phyloP scores from a whole-genome alignment of 2,329 filamentous ascomycete species.

The Cercospora janseana region DNA sequence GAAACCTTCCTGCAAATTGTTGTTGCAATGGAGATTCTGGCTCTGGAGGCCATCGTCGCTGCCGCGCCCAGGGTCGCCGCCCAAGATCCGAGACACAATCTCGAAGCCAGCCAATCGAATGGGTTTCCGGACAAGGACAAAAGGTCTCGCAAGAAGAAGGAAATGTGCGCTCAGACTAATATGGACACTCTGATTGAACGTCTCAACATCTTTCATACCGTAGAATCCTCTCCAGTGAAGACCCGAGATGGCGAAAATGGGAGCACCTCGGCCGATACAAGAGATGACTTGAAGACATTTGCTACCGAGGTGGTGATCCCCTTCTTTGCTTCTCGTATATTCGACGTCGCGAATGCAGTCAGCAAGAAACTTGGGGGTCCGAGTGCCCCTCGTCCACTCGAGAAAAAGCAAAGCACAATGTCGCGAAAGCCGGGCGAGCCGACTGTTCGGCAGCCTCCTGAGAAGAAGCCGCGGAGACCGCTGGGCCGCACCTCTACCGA shows the following conservation, averaged over 20 bases:
- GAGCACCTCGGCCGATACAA: conserved; percentile 33
- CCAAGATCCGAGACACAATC: conserved; percentile 36
- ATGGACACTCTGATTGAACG: conserved; percentile 74
- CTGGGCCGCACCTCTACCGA: conserved; percentile 63
- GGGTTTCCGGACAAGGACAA: conserved; percentile 16
- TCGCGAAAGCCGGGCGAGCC: conserved; percentile 43
- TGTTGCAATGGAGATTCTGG: conserved; percentile 71
- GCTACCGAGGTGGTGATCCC: conserved; percentile 78
- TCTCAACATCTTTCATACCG: conserved; percentile 80
- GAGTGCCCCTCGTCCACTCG: conserved; percentile 57
- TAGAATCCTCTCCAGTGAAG: conserved; percentile 59
- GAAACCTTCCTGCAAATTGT: conserved; percentile 82
- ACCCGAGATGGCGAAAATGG: conserved; percentile 21
- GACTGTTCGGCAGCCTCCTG: conserved; percentile 37
- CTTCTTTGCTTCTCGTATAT: conserved; percentile 76
- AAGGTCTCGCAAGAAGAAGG: conserved; percentile 56
- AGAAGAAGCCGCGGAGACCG: conserved; percentile 49
- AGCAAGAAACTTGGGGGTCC: conserved; percentile 76
- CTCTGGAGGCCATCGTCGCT: conserved; percentile 56
- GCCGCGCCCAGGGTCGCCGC: conserved; percentile 19
- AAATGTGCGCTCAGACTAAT: conserved; percentile 63
- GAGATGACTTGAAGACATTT: conserved; percentile 70
- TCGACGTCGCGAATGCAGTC: conserved; percentile 66
- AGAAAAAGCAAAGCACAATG: conserved; percentile 47
- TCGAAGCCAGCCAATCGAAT: conserved; percentile 15